Conservation (phyloP, 148 eudicot genomes). For the Rhododendron kiyosumense region DNA sequence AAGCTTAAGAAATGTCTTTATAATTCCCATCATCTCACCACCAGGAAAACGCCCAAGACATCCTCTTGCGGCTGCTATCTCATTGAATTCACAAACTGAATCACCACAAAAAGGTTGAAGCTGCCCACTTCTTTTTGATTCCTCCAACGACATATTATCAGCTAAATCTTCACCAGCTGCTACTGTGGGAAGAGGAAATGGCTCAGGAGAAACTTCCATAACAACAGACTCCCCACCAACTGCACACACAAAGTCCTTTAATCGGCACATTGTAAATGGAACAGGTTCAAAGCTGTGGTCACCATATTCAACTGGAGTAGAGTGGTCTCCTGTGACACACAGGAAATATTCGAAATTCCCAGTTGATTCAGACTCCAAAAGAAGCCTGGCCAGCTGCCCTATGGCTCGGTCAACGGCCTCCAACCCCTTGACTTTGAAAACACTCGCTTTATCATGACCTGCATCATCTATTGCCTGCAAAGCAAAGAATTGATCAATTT, state of each 20-base stretch:
- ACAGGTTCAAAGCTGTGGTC: constrained; percentile 99
- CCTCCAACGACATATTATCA: constrained; percentile 21
- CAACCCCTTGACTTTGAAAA: constrained; percentile 79
- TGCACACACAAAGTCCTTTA: constrained; percentile 81
- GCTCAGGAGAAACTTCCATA: constrained; percentile 55
- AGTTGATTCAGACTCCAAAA: constrained; percentile 72
- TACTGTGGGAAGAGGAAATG: constrained; percentile 75
- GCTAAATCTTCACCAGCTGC: constrained; percentile 49
- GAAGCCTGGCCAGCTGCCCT: constrained; percentile 82
- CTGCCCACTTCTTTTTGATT: constrained; percentile 17
- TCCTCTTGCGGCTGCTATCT: constrained; percentile 84
- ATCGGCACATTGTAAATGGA: constrained; percentile 73
- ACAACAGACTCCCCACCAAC: constrained; percentile 64
- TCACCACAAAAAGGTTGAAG: constrained; percentile 50
- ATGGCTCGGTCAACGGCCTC: constrained; percentile 84
- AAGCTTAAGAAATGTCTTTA: constrained; percentile 58
- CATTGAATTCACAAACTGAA: constrained; percentile 58
- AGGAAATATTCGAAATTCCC: constrained; percentile 66
- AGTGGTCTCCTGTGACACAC: constrained; percentile 92
- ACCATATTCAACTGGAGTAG: constrained; percentile 97
- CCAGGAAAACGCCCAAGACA: constrained; percentile 93
- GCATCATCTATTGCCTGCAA: constrained; percentile 94
- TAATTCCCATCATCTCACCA: constrained; percentile 93
- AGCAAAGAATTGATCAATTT: neutral
- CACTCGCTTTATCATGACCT: constrained; percentile 89